Evolutionary conservation across 106 monocot species (phyloP).

Genomic region (Dendrobium catenatum): DNA sequence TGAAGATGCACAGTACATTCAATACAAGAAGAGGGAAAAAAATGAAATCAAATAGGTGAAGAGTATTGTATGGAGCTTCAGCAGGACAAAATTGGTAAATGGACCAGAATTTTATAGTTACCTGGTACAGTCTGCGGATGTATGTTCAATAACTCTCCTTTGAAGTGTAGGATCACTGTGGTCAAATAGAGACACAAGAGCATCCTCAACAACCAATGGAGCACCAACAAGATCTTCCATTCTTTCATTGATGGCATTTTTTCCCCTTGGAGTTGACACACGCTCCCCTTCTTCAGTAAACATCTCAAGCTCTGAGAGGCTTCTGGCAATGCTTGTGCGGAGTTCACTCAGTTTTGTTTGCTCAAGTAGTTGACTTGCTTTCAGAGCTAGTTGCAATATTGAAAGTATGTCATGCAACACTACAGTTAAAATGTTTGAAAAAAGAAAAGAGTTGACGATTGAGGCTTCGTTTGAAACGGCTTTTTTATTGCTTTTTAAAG

Average conservation of each 20-base stretch:
- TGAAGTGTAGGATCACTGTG: constrained; percentile 92
- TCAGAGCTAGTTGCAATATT: constrained; percentile 70
- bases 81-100: neutral
- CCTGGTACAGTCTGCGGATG: constrained; percentile 90
- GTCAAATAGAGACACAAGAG: constrained; percentile 92
- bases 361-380: constrained; percentile 94
- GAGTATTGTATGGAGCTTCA: neutral
- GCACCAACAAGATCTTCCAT: constrained; percentile 96
- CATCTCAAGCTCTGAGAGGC: constrained; percentile 93
- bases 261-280: constrained; percentile 77
- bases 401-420: neutral
- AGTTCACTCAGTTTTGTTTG: constrained; percentile 98
- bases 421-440: neutral
- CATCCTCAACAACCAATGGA: constrained; percentile 95
- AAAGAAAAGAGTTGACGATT: neutral
- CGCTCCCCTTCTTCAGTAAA: constrained; percentile 97
- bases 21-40: neutral
- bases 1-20: neutral
- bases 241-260: constrained; percentile 85
- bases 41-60: neutral
- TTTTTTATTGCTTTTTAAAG: too few species aligned
- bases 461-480: too few species aligned
- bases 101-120: constrained; percentile 13
- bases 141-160: constrained; percentile 95
- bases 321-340: constrained; percentile 81